Percentiles rank a stretch among this genome's conserved stretches.
Conservation (phyloP, 2,329 filamentous ascomycete species). For the Chaetomium sp. region DNA sequence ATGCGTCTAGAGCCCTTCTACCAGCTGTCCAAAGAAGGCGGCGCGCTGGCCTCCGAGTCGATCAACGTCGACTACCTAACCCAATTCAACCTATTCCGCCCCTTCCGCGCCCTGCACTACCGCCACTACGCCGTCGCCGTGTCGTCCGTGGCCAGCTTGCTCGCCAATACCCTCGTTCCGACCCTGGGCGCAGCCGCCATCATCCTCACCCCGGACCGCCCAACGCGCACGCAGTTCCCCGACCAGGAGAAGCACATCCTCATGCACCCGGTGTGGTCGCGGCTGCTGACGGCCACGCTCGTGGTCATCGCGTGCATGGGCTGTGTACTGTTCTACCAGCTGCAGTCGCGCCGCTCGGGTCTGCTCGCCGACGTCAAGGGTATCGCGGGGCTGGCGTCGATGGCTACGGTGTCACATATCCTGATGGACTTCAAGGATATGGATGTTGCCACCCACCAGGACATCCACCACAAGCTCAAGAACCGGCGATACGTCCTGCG, state of each 20-base stretch:
- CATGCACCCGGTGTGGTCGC: slow-evolving; percentile 53
- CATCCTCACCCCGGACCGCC: slow-evolving; percentile 47
- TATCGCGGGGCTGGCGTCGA: slow-evolving; percentile 66
- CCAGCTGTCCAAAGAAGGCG: slow-evolving; percentile 54
- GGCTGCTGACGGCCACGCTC: slow-evolving; percentile 52
- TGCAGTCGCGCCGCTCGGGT: slow-evolving; percentile 58
- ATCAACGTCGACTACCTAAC: slow-evolving; percentile 72
- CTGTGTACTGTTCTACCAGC: slow-evolving; percentile 51
- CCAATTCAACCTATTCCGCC: slow-evolving; percentile 58
- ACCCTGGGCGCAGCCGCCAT: slow-evolving; percentile 60
- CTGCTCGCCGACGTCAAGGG: slow-evolving; percentile 63
- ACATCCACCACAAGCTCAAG: slow-evolving; percentile 63
- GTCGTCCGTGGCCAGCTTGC: slow-evolving; percentile 56
- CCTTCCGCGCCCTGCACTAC: slow-evolving; percentile 54
- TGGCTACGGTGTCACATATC: slow-evolving; percentile 68
- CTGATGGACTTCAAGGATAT: slow-evolving; percentile 67
- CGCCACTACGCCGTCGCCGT: slow-evolving; percentile 63
- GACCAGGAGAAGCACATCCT: slow-evolving; percentile 45
- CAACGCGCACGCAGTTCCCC: slow-evolving; percentile 37
- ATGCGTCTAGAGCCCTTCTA: slow-evolving; percentile 61
- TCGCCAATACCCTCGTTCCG: slow-evolving; percentile 63
- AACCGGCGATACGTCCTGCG: slow-evolving; percentile 61
- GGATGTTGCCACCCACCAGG: slow-evolving; percentile 58
- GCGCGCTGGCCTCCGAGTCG: slow-evolving; percentile 56
- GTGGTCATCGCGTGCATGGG: slow-evolving; percentile 53